These are phyloP conservation scores for Rhizopogon rudus DNA, from an alignment of 768 basidiomycete genomes.

Conservation along the genomic window DNA sequence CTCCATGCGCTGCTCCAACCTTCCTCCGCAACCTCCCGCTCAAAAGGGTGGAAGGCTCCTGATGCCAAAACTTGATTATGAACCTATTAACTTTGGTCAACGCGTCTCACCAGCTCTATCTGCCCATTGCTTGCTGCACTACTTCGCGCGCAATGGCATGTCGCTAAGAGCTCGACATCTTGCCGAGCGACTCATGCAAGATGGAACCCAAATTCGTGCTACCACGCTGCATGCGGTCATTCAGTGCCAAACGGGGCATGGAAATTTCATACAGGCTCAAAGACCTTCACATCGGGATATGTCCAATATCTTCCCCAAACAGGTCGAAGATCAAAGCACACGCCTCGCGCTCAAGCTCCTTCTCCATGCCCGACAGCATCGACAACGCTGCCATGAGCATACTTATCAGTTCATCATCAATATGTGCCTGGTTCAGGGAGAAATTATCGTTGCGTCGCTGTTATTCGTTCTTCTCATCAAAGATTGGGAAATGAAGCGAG, in stretches of 20 bases:
- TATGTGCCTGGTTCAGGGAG: slow-evolving; percentile 69
- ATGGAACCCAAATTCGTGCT: slow-evolving; percentile 45
- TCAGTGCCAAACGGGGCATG: slow-evolving; percentile 6
- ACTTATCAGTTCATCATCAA: slow-evolving; percentile 60
- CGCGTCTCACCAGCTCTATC: slow-evolving; percentile 55
- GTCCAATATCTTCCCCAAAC: slow-evolving; percentile 27
- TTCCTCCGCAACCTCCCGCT: background rate
- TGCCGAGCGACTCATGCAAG: slow-evolving; percentile 46
- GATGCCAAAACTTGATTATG: slow-evolving; percentile 28
- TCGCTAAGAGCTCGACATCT: slow-evolving; percentile 43
- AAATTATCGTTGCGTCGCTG: slow-evolving; percentile 71
- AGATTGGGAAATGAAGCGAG: slow-evolving; percentile 48
- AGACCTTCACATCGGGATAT: slow-evolving; percentile 7
- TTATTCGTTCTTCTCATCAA: slow-evolving; percentile 62
- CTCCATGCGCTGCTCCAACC: slow-evolving; percentile 42
- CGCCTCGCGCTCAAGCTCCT: slow-evolving; percentile 52
- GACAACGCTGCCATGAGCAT: slow-evolving; percentile 49
- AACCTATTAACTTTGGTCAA: slow-evolving; percentile 42
- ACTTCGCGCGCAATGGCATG: slow-evolving; percentile 50
- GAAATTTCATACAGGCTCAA: slow-evolving; percentile 11
- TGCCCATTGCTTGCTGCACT: slow-evolving; percentile 61
- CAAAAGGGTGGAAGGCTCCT: slow-evolving; percentile 15
- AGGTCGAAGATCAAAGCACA: slow-evolving; percentile 35
- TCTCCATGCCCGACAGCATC: slow-evolving; percentile 44
- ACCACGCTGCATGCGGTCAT: slow-evolving; percentile 47